Percentiles rank a stretch among this genome's conserved stretches.
phyloP scores from a whole-genome alignment of 306 rosid genomes.

The Cucumis cinereus region DNA sequence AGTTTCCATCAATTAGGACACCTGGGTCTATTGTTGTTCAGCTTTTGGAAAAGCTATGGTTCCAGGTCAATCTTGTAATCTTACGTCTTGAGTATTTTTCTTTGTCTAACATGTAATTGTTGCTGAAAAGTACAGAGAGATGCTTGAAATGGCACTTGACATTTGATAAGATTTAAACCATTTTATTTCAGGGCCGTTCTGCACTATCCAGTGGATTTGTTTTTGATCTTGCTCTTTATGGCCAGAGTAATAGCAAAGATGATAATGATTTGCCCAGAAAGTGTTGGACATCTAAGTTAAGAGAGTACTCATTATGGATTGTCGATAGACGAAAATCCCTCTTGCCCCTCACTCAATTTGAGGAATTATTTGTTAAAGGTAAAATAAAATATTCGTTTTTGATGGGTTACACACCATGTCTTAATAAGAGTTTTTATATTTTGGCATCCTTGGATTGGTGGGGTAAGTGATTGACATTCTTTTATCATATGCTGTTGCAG shows the following conservation, averaged over 20 bases:
- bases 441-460: neutral
- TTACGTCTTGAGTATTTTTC: neutral
- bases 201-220: constrained; percentile 36
- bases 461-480: neutral
- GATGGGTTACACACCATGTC: constrained; percentile 4
- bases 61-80: constrained; percentile 38
- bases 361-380: constrained; percentile 61
- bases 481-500: constrained; percentile 27
- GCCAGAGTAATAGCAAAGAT: constrained; percentile 20
- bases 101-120: neutral
- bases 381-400: constrained; percentile 10
- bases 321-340: constrained; percentile 51
- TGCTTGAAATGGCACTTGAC: constrained; percentile 3
- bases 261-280: constrained; percentile 22
- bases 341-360: constrained; percentile 35
- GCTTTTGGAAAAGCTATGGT: constrained; percentile 56
- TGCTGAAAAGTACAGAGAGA: neutral
- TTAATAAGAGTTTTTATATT: neutral
- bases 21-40: constrained; percentile 52
- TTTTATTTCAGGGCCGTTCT: constrained; percentile 48
- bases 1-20: constrained; percentile 40
- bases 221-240: constrained; percentile 31
- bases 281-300: constrained; percentile 59
- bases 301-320: constrained; percentile 43
- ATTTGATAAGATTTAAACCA: constrained; percentile 11